These are phyloP conservation scores for Camptophora hylomeconis DNA, from an alignment of 2,329 filamentous ascomycete species.

Conservation along the genomic window DNA sequence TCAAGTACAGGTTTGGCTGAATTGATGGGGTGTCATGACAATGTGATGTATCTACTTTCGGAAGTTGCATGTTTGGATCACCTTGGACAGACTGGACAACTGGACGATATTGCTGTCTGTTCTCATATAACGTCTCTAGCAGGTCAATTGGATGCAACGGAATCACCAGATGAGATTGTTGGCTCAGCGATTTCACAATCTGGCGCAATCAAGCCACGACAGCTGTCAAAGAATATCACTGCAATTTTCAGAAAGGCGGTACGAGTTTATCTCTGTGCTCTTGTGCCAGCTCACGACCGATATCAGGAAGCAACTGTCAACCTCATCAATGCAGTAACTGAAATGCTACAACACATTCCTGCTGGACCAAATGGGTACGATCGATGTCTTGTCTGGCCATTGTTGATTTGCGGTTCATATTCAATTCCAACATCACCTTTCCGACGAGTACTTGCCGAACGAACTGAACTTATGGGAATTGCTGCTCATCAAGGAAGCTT, in stretches of 20 bases:
- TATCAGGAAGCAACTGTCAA: conserved; percentile 59
- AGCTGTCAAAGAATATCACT: conserved; percentile 79
- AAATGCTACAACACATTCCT: conserved; percentile 69
- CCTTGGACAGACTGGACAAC: conserved; percentile 65
- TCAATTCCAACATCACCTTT: conserved; percentile 62
- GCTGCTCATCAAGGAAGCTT: conserved; percentile 72
- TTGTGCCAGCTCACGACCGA: conserved; percentile 78
- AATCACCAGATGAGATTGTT: conserved; percentile 47
- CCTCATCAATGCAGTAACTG: conserved; percentile 65
- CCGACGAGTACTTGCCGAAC: conserved; percentile 64
- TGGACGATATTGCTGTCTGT: conserved; percentile 73
- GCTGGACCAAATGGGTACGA: conserved; percentile 73
- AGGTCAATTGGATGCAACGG: conserved; percentile 71
- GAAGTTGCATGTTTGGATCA: conserved; percentile 94
- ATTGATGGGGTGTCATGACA: conserved; percentile 95
- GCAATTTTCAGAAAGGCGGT: conserved; percentile 82
- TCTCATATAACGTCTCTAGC: conserved; percentile 80
- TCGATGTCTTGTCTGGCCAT: conserved; percentile 82
- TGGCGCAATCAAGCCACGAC: conserved; percentile 65
- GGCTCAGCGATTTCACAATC: conserved; percentile 46
- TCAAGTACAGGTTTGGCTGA: conserved; percentile 65
- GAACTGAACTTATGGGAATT: conserved; percentile 62
- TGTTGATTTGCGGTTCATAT: conserved; percentile 73
- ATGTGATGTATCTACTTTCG: conserved; percentile 94
- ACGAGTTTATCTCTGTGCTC: conserved; percentile 89